A percentile compares a stretch with the other conserved stretches of the same genome.
phyloP scores from a whole-genome alignment of 257 asterid genomes.

The Verbena officinalis region DNA sequence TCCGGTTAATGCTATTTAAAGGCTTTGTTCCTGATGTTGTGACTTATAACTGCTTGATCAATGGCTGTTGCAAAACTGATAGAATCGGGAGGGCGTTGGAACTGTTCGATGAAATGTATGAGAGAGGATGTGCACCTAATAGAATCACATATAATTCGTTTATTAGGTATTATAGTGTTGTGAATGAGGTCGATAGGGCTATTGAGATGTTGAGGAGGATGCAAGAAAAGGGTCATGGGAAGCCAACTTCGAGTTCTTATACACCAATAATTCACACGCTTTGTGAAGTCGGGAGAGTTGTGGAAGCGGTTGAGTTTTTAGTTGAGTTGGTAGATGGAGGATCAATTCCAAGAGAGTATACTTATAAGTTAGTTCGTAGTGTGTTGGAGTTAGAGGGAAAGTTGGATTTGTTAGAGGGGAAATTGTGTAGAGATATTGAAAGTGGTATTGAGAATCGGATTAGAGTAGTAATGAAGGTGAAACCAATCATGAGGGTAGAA shows the following conservation, averaged over 20 bases:
- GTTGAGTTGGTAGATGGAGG: constrained; percentile 73
- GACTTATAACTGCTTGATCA: constrained; percentile 86
- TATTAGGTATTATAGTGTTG: constrained; percentile 77
- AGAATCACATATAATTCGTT: constrained; percentile 81
- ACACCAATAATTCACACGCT: constrained; percentile 78
- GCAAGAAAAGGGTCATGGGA: constrained; percentile 67
- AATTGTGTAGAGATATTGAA: constrained; percentile 49
- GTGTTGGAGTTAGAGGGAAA: constrained; percentile 49
- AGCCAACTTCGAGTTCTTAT: constrained; percentile 68
- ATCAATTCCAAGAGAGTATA: constrained; percentile 76
- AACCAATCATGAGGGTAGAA: constrained; percentile 48
- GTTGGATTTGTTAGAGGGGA: constrained; percentile 48
- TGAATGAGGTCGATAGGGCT: constrained; percentile 82
- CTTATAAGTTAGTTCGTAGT: constrained; percentile 60
- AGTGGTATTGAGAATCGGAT: constrained; percentile 58
- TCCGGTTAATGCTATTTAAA: constrained; percentile 78
- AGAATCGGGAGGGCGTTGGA: constrained; percentile 89
- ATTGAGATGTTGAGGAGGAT: constrained; percentile 79
- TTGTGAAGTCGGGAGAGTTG: constrained; percentile 79
- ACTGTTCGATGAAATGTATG: constrained; percentile 76
- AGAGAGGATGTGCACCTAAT: constrained; percentile 74
- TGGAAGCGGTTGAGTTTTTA: constrained; percentile 64
- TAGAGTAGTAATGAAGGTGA: constrained; percentile 57
- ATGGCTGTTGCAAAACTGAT: constrained; percentile 89
- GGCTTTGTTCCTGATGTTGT: constrained; percentile 93